Evolutionary conservation across 495 filamentous ascomycete species (phyloP).

Genomic region (Sphaerosporella brunnea): DNA sequence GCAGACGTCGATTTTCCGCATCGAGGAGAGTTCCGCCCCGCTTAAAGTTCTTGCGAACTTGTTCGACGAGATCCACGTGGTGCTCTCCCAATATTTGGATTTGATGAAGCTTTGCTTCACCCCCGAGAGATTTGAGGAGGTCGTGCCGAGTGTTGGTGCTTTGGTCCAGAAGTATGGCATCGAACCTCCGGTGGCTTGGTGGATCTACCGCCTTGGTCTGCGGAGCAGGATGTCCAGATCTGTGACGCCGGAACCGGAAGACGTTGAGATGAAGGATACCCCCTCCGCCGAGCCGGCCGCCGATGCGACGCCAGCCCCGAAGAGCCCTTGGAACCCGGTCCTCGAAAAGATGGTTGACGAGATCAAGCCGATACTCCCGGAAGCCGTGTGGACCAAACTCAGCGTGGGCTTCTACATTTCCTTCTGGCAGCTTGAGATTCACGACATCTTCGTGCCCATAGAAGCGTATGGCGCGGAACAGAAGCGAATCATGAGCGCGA

Average conservation of each 20-base stretch:
- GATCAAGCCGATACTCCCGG: conserved; percentile 43
- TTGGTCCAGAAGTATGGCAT: conserved; percentile 68
- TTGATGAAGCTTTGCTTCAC: conserved; percentile 63
- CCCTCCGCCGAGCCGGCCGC: conserved; percentile 14
- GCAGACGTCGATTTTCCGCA: conserved; percentile 55
- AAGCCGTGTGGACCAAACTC: conserved; percentile 45
- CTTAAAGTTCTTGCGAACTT: conserved; percentile 68
- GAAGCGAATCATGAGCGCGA: conserved; percentile 40
- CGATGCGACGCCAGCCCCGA: conserved; percentile 22
- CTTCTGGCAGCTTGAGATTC: conserved; percentile 80
- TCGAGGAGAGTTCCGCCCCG: conserved; percentile 41
- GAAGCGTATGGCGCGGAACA: conserved; percentile 58
- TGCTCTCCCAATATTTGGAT: conserved; percentile 76
- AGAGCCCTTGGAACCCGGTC: conserved; percentile 47
- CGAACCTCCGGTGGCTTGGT: conserved; percentile 68
- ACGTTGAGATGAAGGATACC: conserved; percentile 29
- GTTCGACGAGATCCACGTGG: conserved; percentile 72
- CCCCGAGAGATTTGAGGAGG: conserved; percentile 57
- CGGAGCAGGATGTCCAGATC: conserved; percentile 32
- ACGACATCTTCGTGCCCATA: conserved; percentile 57
- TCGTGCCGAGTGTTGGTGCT: conserved; percentile 55
- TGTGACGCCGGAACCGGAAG: conserved; percentile 22
- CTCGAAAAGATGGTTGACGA: conserved; percentile 57
- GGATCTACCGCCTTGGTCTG: conserved; percentile 61
- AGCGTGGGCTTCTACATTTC: conserved; percentile 67